Evolutionary conservation across 2,329 filamentous ascomycete genomes (phyloP).

Genomic region (Exophiala sideris): DNA sequence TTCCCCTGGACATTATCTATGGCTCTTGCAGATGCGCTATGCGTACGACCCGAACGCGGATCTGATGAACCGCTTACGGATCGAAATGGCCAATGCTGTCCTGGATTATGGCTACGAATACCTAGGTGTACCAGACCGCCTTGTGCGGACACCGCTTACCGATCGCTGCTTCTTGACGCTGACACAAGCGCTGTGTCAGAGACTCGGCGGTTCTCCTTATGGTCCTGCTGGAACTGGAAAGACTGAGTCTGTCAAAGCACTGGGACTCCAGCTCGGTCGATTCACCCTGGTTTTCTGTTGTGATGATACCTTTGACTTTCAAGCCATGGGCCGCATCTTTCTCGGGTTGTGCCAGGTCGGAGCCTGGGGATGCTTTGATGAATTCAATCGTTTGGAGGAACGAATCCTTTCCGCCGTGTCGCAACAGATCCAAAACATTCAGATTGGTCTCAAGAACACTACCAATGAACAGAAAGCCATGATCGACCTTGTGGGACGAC

Average conservation of each 20-base stretch:
- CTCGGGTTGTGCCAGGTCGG: conserved; percentile 98
- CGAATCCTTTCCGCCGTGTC: conserved; percentile 96
- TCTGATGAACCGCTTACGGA: conserved; percentile 73
- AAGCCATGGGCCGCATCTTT: conserved; percentile 99
- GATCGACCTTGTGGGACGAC: conserved; percentile 90
- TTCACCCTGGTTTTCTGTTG: conserved; percentile 99
- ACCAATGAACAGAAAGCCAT: conserved; percentile 77
- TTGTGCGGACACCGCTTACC: conserved; percentile 93
- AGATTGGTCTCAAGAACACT: conserved; percentile 85
- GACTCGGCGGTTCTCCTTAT: conserved; percentile 93
- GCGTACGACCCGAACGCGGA: conserved; percentile 81
- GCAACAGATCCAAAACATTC: conserved; percentile 99
- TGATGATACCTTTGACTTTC: conserved; percentile 99
- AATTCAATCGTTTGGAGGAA: conserved; percentile 99
- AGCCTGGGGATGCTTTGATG: conserved; percentile 99
- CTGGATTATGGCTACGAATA: conserved; percentile 98
- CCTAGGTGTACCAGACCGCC: conserved; percentile 88
- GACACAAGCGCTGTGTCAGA: conserved; percentile 90
- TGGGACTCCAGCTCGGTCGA: conserved; percentile 91
- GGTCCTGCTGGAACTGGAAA: conserved; percentile 97
- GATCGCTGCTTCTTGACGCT: conserved; percentile 98
- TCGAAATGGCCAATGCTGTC: conserved; percentile 95
- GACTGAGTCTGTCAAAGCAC: conserved; percentile 96
- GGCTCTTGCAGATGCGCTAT: conserved; percentile 97
- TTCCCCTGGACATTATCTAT: conserved; percentile 77